Evolutionary conservation across 192 early-diverging fungal genomes (phyloP).

Genomic region (Thamnidium elegans): DNA sequence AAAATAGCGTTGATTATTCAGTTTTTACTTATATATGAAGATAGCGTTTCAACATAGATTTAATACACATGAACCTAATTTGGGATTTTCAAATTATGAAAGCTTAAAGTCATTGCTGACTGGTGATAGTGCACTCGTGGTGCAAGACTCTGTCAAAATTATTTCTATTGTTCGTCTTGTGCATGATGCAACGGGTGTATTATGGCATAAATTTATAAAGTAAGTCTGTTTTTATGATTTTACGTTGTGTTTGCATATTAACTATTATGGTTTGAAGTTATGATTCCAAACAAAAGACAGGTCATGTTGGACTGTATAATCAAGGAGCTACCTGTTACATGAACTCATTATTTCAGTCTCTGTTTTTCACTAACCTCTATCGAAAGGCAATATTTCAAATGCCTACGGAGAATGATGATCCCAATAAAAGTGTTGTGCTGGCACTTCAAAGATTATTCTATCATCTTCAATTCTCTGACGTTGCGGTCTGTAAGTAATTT

Average conservation of each 20-base stretch:
- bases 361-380: constrained; percentile 95
- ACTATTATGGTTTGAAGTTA: constrained; percentile 47
- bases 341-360: constrained; percentile 96
- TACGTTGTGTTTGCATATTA: no score
- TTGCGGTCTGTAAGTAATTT: constrained; percentile 56
- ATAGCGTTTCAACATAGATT: constrained; percentile 76
- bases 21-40: no score
- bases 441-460: constrained; percentile 96
- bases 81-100: constrained; percentile 88
- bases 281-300: constrained; percentile 86
- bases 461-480: constrained; percentile 71
- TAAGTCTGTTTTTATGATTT: constrained; percentile 26
- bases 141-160: constrained; percentile 68
- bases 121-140: constrained; percentile 27
- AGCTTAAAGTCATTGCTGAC: constrained; percentile 48
- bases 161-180: constrained; percentile 71
- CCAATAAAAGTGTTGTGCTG: constrained; percentile 77
- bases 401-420: constrained; percentile 86
- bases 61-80: constrained; percentile 77
- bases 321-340: constrained; percentile 99
- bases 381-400: constrained; percentile 90
- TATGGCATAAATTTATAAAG: constrained; percentile 94
- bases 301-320: constrained; percentile 92
- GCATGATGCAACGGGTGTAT: constrained; percentile 84
- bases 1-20: no score